Base-by-base conservation (phyloP, 202 grass and related monocot genomes). In the Hordeum pubiflorum region DNA sequence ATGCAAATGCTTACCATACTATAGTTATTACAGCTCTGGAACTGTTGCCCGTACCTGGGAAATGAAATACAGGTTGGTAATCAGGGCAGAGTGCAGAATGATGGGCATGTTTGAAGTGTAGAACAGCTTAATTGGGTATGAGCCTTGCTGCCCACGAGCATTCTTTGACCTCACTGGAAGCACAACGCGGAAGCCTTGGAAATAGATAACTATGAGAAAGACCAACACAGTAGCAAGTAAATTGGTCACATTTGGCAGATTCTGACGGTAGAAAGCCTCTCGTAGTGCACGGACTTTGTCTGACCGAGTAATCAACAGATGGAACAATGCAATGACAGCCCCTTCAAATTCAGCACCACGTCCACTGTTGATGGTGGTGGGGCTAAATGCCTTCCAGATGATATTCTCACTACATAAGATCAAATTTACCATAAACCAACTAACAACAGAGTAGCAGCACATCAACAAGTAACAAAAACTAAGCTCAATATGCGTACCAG, bases 371-470 rank as follows among this genome's bases (percentile, higher is more conserved):
- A 96, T 96, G 81, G 93, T 96, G 79, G 93, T 96, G 9, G 93
- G 93, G 90, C 93, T 96, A 72, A 96, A 96, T 1, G 93, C 93
- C 87, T 96, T 96, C 93, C 93, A 96, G 57, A 96, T 96, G 79
- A 96, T 96, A 32, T 89, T 96, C 61, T 96, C 93, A 80, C 93
- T 96, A 17, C 36, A 89, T 38, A 29, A 79, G 2, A 75, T 15
- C 13, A 89, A 64, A 13, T 52, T 81, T 21, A 46, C 38, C 3
- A 29, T 87, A 82, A 84, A 62, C 36, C 37, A 73, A 21, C 36
- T 81, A 37, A 6, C 38, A 85, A 44, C 7, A 43, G 1, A 72
- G 54, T 66, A 77, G 48, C 56, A 77, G 48, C 38, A 79, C 50
- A 75, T 26, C 31, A 58, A 33, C 7, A 74, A 34, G 24, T 48